Evolutionary conservation across 2,329 filamentous ascomycete genomes (phyloP), one percentile per base, ranked within the genome.

Genomic region (Phialocephala sp.): DNA sequence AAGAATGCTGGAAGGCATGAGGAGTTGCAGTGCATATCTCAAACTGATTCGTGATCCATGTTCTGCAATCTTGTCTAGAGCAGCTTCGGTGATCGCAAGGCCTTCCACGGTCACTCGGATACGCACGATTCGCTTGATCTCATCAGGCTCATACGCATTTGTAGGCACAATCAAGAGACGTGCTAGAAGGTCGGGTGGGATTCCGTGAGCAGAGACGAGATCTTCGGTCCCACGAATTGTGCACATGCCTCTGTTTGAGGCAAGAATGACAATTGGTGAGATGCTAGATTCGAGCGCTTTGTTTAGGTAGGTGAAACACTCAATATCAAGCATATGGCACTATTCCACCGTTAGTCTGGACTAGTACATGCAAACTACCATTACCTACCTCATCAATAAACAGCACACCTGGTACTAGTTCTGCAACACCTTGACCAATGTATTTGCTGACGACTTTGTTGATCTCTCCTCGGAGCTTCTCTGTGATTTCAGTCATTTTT

Each of bases 381-480:
- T 36, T 11, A 65, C 72, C 79, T 87, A 95, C 93, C 87, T 99
- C 95, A 76, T 99, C 95, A 73, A 99, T 99, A 82, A 99, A 99
- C 58, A 99, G 84, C 67, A 99, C 95, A 73, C 95, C 95, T 1
- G 95, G 95, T n/a, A 99, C 94, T 65, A 99, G 87, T 82, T 99
- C 95, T 8, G 95, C 95, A 37, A 98, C 93, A 68, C 95, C 95
- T 81, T 98, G 94, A 77, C 98, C 95, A 73, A 99, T 99, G 81
- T 98, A 99, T 79, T 94, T 93, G 85, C 93, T 97, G 72, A 99
- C 95, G 36, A 99, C 94, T 83, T 98, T 98, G 87, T 99, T 97
- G 83, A 99, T 98, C 82, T 99, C 95, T 63, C 87, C 84, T 67
- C 95, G 88, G 76, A 99, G 83, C 83, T 99, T 99, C 80, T 99